Base-by-base conservation (phyloP, 768 basidiomycete species). In the Leucocoprinus birnbaumii region DNA sequence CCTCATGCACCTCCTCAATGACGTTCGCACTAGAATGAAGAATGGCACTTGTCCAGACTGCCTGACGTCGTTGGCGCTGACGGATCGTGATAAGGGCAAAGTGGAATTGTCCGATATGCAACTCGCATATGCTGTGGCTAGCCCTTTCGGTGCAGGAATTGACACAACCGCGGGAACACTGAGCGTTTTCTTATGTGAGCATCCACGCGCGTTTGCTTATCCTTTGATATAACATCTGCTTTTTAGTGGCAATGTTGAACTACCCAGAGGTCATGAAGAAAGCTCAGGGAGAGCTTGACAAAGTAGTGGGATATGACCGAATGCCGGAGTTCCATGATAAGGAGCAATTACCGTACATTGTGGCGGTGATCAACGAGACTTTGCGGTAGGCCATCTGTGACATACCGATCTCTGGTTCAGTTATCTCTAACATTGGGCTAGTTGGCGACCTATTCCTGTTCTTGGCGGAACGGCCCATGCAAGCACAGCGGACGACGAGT, bases 21-120 rank as follows among this genome's bases (percentile, higher is more conserved):
- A 64, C 5, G 69, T 69, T 18, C 61, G 61, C 10, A 47, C 59
- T 1, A 58, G 65, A 18, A 54, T 67, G 42, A 55, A 51, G 19
- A 55, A 56, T 31, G 66, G 64, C 13, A 47, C 54, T 51, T 8
- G 68, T 65, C 3, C 62, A 56, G 24, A 59, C 2, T 67, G 73
- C 25, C 77, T 75, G 51, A 71, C 71, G 1, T 70, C 61, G 37
- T 69, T 73, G 26, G 70, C 73, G 9, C 61, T 78, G 2, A 68
- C 73, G 52, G 74, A 74, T 37, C 72, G 76, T 52, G 56, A 57
- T 10, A 68, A 75, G 52, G 56, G 56, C 8, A 69, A 74, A 11
- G 73, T 76, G 51, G 72, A 70, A 8, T 63, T 79, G 24, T 72
- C 66, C n/a, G 66, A 75, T 40, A 62, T 75, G 11, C 76, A 77